These are phyloP conservation scores for Colletotrichum costaricense DNA, from an alignment of 2,329 filamentous ascomycete species.

Conservation along the genomic window DNA sequence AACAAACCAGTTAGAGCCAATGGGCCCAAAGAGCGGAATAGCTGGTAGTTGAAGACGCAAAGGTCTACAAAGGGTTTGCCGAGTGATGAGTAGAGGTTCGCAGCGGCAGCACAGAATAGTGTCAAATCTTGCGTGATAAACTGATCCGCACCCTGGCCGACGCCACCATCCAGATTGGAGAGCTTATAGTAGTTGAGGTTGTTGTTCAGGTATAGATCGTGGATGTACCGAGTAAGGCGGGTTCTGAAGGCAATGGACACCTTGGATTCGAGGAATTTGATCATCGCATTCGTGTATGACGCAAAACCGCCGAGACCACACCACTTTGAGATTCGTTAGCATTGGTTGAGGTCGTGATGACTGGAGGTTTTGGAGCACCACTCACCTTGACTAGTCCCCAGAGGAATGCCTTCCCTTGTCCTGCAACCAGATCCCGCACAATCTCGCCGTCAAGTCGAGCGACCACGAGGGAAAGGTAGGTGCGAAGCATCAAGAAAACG, in stretches of 20 bases:
- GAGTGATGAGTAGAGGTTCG: constrained; percentile 92
- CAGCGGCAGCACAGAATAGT: constrained; percentile 91
- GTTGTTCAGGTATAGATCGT: constrained; percentile 95
- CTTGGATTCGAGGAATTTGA: constrained; percentile 98
- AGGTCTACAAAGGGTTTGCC: constrained; percentile 99
- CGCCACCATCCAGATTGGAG: constrained; percentile 89
- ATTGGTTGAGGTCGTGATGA: neutral
- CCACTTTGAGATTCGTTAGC: constrained; percentile 67
- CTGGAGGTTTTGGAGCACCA: neutral
- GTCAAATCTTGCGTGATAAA: constrained; percentile 98
- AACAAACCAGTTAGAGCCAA: constrained; percentile 87
- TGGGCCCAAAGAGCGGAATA: constrained; percentile 91
- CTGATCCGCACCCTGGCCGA: constrained; percentile 92
- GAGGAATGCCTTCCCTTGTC: constrained; percentile 88
- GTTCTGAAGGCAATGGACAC: constrained; percentile 98
- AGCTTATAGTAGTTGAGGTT: constrained; percentile 98
- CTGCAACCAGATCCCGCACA: constrained; percentile 94
- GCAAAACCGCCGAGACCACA: constrained; percentile 92
- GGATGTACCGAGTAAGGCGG: constrained; percentile 93
- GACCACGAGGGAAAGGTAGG: constrained; percentile 93
- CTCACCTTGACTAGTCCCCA: constrained; percentile 84
- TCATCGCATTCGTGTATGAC: constrained; percentile 98
- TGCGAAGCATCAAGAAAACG: constrained; percentile 88
- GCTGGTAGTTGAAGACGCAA: constrained; percentile 97
- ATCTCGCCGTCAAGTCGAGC: constrained; percentile 95